phyloP scores from a whole-genome alignment of 129 eudicot species.

The Arctium minus region DNA sequence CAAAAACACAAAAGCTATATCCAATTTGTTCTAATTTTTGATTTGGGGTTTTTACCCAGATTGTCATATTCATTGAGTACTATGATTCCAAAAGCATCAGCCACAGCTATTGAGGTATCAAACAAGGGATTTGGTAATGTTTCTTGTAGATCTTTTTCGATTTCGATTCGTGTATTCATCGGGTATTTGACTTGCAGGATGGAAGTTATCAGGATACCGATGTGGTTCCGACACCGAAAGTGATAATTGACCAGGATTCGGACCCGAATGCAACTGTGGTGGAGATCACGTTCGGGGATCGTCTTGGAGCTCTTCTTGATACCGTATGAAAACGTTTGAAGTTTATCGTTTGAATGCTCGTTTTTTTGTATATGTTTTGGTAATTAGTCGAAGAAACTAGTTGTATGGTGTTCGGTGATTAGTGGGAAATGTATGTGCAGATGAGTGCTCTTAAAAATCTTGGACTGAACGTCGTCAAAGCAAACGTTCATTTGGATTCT shows the following conservation, averaged over 20 bases:
- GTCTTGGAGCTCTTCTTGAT: conserved; percentile 96
- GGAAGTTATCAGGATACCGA: conserved; percentile 60
- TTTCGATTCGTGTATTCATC: neutral
- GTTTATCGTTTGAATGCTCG: neutral
- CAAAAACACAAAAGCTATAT: neutral
- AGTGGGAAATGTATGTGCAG: conserved; percentile 40
- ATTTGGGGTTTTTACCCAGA: conserved; percentile 48
- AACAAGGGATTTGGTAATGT: conserved; percentile 5
- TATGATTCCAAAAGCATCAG: conserved; percentile 59
- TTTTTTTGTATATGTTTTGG: neutral
- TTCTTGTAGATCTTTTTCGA: neutral
- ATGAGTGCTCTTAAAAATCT: conserved; percentile 88
- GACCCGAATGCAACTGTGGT: conserved; percentile 90
- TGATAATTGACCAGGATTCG: conserved; percentile 80
- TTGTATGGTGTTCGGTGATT: neutral
- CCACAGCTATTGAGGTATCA: conserved; percentile 80
- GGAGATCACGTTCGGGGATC: conserved; percentile 89
- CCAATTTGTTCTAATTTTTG: conserved; percentile 25
- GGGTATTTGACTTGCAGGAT: conserved; percentile 35
- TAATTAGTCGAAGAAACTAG: neutral
- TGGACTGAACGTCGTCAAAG: conserved; percentile 93
- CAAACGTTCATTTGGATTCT: conserved; percentile 85
- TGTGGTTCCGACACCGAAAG: conserved; percentile 77
- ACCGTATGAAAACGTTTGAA: conserved; percentile 46
- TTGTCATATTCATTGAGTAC: conserved; percentile 42